These are phyloP conservation scores for Taiozyma sp. DNA, from an alignment of 1,139 yeast species.

Conservation along the genomic window DNA sequence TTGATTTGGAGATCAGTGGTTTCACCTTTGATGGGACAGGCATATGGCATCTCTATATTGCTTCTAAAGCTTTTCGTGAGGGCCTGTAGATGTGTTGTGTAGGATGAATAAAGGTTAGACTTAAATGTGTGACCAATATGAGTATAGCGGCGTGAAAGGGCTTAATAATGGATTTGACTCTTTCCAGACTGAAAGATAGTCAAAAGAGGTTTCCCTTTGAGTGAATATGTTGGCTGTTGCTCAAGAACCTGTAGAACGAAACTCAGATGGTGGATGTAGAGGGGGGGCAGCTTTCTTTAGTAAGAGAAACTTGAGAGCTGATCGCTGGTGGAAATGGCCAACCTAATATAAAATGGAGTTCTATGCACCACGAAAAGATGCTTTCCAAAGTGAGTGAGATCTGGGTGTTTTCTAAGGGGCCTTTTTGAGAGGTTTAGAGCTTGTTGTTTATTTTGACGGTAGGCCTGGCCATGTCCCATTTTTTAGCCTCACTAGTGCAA, in stretches of 20 bases:
- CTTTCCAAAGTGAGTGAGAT: background rate
- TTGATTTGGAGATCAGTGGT: background rate
- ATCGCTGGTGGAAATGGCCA: background rate
- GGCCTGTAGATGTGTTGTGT: background rate
- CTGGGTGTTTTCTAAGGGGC: background rate
- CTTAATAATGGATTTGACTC: background rate
- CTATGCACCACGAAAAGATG: too few relatives aligned
- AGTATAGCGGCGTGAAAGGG: background rate
- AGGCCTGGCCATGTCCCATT: background rate
- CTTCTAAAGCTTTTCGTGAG: background rate
- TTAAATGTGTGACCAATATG: background rate
- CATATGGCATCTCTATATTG: constrained; percentile 16
- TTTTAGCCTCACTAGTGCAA: background rate
- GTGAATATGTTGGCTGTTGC: background rate
- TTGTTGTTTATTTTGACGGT: background rate
- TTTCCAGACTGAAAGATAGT: background rate
- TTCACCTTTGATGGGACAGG: constrained; percentile 20
- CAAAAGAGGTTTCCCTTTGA: background rate
- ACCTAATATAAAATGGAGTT: too few relatives aligned
- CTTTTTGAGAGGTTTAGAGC: background rate
- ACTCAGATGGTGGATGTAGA: background rate
- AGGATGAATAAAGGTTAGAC: background rate
- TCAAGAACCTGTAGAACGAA: background rate
- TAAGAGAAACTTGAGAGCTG: too few relatives aligned
- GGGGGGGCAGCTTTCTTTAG: background rate